Evolutionary conservation across 352 stramenopile genomes (phyloP).

Genomic region (Globisporangium viniferum): DNA sequence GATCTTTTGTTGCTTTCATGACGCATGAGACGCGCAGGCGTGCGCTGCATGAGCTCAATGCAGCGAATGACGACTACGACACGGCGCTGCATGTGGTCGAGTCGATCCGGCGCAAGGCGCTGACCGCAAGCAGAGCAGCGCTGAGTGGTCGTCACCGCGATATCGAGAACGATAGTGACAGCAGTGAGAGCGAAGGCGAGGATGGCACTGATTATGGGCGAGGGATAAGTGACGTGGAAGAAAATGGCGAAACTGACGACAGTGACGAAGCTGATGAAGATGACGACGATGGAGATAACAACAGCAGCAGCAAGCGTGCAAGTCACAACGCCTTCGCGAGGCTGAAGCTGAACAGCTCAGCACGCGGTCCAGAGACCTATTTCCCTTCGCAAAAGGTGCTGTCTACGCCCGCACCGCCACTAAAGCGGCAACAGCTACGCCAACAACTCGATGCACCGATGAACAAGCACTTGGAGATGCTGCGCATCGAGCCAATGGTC

Average conservation of each 20-base stretch:
- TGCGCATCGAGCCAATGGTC: constrained; percentile 19
- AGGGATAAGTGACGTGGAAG: neutral
- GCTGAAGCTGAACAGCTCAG: neutral
- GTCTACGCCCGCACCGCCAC: neutral
- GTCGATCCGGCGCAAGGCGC: constrained; percentile 19
- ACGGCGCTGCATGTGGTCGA: constrained; percentile 18
- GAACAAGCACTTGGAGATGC: neutral
- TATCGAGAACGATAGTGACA: neutral
- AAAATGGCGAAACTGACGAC: neutral
- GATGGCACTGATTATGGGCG: neutral
- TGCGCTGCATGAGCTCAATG: neutral
- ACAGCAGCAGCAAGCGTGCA: neutral
- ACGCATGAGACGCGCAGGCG: constrained; percentile 3
- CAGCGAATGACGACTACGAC: constrained; percentile 13
- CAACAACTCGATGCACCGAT: neutral
- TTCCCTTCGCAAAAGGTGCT: neutral
- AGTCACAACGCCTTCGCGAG: neutral
- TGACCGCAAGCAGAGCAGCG: constrained; percentile 2
- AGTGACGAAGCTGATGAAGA: neutral
- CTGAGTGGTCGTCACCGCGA: neutral
- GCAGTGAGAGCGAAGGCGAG: neutral
- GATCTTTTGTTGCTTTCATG: neutral
- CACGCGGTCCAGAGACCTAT: neutral
- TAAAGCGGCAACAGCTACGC: neutral
- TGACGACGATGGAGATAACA: neutral